A percentile compares a stretch with the other conserved stretches of the same genome.
Conservation (phyloP, 768 basidiomycete genomes). For the Xerocomellus intermedius region DNA sequence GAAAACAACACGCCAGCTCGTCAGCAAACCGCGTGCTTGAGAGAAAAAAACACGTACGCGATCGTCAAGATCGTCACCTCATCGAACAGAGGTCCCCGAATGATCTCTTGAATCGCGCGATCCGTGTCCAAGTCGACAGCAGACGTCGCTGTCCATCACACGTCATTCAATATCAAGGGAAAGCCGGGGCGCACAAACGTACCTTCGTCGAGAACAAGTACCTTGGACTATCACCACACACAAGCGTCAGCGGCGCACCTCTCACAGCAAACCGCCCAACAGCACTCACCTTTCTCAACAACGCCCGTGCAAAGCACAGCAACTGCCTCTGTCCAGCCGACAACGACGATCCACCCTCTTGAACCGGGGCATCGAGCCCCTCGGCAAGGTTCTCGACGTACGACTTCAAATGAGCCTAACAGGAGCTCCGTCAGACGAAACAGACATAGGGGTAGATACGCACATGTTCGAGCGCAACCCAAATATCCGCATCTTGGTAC, state of each 20-base stretch:
- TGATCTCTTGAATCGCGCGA: constrained; percentile 82
- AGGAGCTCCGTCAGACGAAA: neutral
- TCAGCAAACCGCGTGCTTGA: neutral
- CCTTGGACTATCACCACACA: constrained; percentile 55
- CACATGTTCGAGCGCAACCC: constrained; percentile 78
- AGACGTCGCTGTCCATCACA: constrained; percentile 62
- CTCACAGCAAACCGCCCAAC: neutral
- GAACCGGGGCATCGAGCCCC: constrained; percentile 68
- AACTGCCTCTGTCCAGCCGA: constrained; percentile 86
- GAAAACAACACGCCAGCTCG: too few relatives aligned
- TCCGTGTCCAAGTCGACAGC: constrained; percentile 92
- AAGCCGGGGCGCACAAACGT: constrained; percentile 4
- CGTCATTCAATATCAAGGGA: neutral
- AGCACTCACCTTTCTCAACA: constrained; percentile 62
- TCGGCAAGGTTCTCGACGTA: constrained; percentile 66
- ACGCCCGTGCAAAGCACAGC: constrained; percentile 83
- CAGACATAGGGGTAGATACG: neutral
- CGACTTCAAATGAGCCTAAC: constrained; percentile 62
- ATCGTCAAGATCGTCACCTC: constrained; percentile 85
- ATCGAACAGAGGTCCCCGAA: constrained; percentile 73
- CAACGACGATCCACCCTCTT: constrained; percentile 79
- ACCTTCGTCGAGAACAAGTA: constrained; percentile 94
- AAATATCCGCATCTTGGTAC: constrained; percentile 78
- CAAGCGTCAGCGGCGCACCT: neutral
- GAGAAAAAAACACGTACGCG: constrained; percentile 49